Conservation (phyloP, 2,329 filamentous ascomycete genomes). For the Curvularia verruculosa region DNA sequence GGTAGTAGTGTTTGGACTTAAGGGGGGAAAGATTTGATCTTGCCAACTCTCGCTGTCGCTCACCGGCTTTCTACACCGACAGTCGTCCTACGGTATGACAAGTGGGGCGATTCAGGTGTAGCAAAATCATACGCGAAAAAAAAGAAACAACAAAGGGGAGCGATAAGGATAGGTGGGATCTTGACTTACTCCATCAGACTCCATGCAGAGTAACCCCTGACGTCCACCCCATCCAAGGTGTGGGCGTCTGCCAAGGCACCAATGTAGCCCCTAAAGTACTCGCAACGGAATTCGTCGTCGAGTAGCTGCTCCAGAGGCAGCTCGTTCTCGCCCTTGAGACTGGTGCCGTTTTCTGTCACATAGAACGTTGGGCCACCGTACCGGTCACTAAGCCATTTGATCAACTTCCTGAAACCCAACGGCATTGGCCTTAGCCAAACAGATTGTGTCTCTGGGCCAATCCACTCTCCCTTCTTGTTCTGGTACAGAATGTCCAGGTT, state of each 20-base stretch:
- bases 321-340: slow-evolving; percentile 81
- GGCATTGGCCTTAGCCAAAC: slow-evolving; percentile 80
- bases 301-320: slow-evolving; percentile 72
- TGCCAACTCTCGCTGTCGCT: background rate
- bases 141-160: slow-evolving; percentile 10
- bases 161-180: slow-evolving; percentile 13
- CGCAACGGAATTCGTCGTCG: slow-evolving; percentile 78
- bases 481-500: slow-evolving; percentile 75
- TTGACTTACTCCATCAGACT: slow-evolving; percentile 75
- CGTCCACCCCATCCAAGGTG: slow-evolving; percentile 74
- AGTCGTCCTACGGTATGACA: background rate
- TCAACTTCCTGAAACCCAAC: slow-evolving; percentile 75
- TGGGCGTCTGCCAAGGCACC: slow-evolving; percentile 76
- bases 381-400: slow-evolving; percentile 64
- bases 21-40: slow-evolving; percentile 8
- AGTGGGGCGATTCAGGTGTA: background rate
- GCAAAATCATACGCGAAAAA: background rate
- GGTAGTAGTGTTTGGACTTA: slow-evolving; percentile 18
- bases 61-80: background rate
- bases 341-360: slow-evolving; percentile 88
- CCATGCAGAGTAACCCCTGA: slow-evolving; percentile 84
- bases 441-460: slow-evolving; percentile 82
- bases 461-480: slow-evolving; percentile 73
- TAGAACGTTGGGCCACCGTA: slow-evolving; percentile 80
- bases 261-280: slow-evolving; percentile 81